Conservation (phyloP, 176 grass and related monocot species). For the Bolboschoenus planiculmis region DNA sequence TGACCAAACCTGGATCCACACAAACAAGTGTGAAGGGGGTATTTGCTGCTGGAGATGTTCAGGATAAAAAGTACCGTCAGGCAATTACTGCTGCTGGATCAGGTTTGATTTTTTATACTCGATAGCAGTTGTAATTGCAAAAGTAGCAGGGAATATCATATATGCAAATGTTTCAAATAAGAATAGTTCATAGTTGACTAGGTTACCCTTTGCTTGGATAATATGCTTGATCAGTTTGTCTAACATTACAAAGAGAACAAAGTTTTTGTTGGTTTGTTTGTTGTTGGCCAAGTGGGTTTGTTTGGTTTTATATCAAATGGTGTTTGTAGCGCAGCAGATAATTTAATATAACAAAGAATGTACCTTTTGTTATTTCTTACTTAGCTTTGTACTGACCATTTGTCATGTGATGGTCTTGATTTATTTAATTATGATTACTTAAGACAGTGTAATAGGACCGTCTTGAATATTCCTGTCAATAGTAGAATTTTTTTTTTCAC, state of each 20-base stretch:
- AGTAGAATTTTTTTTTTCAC: not conserved
- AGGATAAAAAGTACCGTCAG: constrained; percentile 96
- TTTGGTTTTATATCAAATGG: not conserved
- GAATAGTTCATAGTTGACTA: not conserved
- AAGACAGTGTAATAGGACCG: not conserved
- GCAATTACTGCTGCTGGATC: constrained; percentile 82
- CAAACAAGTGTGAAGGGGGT: constrained; percentile 88
- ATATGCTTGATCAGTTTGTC: not conserved
- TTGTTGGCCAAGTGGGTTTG: not conserved
- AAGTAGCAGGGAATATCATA: not conserved
- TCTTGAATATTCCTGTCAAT: not conserved
- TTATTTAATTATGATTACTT: not conserved
- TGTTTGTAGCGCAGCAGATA: not conserved
- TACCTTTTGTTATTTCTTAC: not conserved
- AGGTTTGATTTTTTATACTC: constrained; percentile 31
- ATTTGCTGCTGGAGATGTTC: constrained; percentile 82
- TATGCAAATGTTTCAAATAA: not conserved
- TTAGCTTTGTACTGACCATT: not conserved
- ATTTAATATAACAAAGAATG: not conserved
- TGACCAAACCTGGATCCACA: constrained; percentile 62
- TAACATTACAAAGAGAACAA: not conserved
- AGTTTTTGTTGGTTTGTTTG: not conserved
- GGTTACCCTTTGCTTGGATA: not conserved
- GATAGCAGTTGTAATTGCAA: not conserved
- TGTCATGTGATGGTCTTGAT: not conserved